These are phyloP conservation scores for Russula earlei DNA, from an alignment of 768 basidiomycete genomes.

Conservation along the genomic window DNA sequence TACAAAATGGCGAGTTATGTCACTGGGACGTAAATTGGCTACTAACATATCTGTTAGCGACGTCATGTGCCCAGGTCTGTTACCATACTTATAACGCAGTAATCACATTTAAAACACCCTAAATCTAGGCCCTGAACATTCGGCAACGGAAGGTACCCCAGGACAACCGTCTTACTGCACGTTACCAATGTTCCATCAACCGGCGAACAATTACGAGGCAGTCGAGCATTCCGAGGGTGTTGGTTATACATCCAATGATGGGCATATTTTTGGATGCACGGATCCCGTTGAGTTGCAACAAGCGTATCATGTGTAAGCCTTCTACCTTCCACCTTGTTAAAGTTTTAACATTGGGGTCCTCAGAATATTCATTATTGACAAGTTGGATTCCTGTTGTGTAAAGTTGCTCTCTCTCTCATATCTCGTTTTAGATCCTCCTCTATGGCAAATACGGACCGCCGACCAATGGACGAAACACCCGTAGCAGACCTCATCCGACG, in stretches of 20 bases:
- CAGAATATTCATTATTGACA: conserved; percentile 49
- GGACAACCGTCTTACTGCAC: conserved; percentile 46
- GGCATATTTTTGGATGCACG: conserved; percentile 44
- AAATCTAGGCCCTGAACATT: conserved; percentile 41
- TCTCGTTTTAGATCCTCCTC: conserved; percentile 37
- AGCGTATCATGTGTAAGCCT: conserved; percentile 50
- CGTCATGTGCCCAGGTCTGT: conserved; percentile 41
- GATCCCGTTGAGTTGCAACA: conserved; percentile 45
- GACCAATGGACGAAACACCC: conserved; percentile 38
- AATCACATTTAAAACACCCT: background rate
- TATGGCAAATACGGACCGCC: conserved; percentile 35
- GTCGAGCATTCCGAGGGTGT: conserved; percentile 25
- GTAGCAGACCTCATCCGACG: conserved; percentile 30
- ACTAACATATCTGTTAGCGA: conserved; percentile 29
- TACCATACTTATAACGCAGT: too few relatives aligned
- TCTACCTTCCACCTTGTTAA: background rate
- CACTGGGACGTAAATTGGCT: background rate
- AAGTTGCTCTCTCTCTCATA: background rate
- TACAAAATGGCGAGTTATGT: conserved; percentile 37
- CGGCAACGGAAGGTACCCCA: conserved; percentile 28
- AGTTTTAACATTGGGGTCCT: background rate
- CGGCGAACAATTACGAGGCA: conserved; percentile 25
- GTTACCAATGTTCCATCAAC: conserved; percentile 44
- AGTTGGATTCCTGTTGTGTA: conserved; percentile 22
- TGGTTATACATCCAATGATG: conserved; percentile 47